phyloP scores from a whole-genome alignment of 139 green algal species.

The Pseudopediastrum boryanum region DNA sequence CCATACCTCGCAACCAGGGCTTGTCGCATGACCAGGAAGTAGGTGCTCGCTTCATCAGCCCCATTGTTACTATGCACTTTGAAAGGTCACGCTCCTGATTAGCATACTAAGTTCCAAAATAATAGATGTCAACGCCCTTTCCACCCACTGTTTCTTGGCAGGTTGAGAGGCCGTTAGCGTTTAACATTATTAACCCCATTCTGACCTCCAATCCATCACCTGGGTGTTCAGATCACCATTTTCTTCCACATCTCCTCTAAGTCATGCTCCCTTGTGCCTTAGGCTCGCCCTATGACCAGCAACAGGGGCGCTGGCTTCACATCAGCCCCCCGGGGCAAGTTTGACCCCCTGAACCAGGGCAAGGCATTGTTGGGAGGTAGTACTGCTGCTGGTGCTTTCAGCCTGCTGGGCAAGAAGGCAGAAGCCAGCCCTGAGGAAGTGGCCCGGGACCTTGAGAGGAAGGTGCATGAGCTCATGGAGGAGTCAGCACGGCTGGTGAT shows the following conservation, averaged over 20 bases:
- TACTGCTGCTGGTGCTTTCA: background rate
- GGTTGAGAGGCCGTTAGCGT: too few relatives aligned
- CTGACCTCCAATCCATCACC: too few relatives aligned
- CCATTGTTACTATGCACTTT: too few relatives aligned
- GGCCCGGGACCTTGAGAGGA: conserved; percentile 68
- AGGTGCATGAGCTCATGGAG: conserved; percentile 84
- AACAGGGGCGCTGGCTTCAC: conserved; percentile 73
- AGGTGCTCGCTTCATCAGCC: too few relatives aligned
- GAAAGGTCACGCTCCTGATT: too few relatives aligned
- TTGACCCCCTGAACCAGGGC: conserved; percentile 64
- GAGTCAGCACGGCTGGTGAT: conserved; percentile 45
- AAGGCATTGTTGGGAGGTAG: background rate
- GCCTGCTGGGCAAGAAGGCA: conserved; percentile 49
- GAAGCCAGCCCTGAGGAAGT: conserved; percentile 60
- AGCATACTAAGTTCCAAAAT: too few relatives aligned
- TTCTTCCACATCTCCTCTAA: background rate
- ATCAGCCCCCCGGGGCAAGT: conserved; percentile 54
- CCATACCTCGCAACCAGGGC: too few relatives aligned
- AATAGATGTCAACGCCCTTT: too few relatives aligned
- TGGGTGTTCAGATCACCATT: background rate
- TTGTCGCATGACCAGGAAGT: too few relatives aligned
- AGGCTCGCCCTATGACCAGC: conserved; percentile 79
- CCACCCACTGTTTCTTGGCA: too few relatives aligned
- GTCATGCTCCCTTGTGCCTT: background rate
- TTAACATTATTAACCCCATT: too few relatives aligned